Evolutionary conservation across 306 rosid species (phyloP).

Genomic region (Quercus engelmannii): DNA sequence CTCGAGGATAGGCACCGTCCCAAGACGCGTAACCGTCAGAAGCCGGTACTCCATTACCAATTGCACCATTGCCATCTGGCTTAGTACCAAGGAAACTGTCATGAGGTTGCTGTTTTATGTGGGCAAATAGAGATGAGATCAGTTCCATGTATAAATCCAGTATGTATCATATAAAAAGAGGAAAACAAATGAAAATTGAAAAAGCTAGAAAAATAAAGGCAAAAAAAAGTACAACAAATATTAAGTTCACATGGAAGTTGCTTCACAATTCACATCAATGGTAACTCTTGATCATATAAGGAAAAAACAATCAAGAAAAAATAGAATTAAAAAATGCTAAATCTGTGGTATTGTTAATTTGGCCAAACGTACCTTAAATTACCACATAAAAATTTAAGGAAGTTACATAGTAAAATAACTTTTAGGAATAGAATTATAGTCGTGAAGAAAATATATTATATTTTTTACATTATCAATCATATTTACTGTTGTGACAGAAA

Average conservation of each 20-base stretch:
- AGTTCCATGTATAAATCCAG: background rate
- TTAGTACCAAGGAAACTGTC: background rate
- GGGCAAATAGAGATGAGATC: background rate
- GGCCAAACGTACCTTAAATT: background rate
- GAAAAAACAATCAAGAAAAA: background rate
- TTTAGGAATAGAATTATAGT: too few species aligned
- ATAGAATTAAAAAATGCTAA: background rate
- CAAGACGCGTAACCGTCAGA: background rate
- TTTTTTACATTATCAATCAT: too few species aligned
- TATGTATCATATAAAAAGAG: too few species aligned
- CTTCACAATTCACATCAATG: background rate
- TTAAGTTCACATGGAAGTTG: background rate
- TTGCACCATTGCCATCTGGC: background rate
- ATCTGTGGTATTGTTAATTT: background rate
- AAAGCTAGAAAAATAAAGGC: too few species aligned
- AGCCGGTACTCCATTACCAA: background rate
- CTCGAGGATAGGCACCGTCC: background rate
- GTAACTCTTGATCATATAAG: background rate
- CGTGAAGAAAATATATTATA: too few species aligned
- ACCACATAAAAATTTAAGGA: background rate
- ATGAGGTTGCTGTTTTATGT: background rate
- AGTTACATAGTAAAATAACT: background rate
- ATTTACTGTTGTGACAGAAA: background rate
- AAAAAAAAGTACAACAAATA: background rate
- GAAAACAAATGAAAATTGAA: too few species aligned